These are phyloP conservation scores for Teunomyces atbi DNA, from an alignment of 805 yeast genomes.

Conservation along the genomic window DNA sequence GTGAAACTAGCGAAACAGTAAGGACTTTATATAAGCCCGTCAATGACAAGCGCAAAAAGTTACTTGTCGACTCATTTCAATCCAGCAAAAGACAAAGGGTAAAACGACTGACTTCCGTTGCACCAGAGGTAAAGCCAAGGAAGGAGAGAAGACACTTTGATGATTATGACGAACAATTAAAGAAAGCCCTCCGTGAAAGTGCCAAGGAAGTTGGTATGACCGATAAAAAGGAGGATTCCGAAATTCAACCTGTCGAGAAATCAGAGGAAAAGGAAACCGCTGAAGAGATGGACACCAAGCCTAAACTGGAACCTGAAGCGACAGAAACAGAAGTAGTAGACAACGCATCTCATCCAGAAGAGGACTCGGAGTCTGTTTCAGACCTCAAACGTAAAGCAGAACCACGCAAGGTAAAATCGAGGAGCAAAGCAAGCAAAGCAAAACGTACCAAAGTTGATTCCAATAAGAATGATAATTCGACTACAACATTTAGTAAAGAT, in stretches of 20 bases:
- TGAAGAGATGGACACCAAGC: slow-evolving; percentile 6
- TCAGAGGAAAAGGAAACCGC: slow-evolving; percentile 5
- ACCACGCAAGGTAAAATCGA: slow-evolving; percentile 4
- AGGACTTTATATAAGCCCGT: slow-evolving; percentile 42
- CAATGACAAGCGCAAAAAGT: slow-evolving; percentile 40
- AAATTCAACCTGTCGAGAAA: not conserved
- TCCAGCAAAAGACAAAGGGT: slow-evolving; percentile 5
- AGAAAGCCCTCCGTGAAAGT: slow-evolving; percentile 55
- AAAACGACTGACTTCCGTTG: slow-evolving; percentile 7
- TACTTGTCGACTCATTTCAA: slow-evolving; percentile 18
- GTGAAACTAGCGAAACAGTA: slow-evolving; percentile 21
- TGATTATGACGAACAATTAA: slow-evolving; percentile 42
- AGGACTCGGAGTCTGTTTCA: slow-evolving; percentile 1
- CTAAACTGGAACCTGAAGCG: not conserved
- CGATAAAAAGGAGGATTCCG: slow-evolving; percentile 16
- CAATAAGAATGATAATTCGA: not conserved
- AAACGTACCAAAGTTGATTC: slow-evolving; percentile 3
- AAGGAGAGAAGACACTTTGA: slow-evolving; percentile 35
- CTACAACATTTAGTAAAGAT: slow-evolving; percentile 26
- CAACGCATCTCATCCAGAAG: slow-evolving; percentile 6
- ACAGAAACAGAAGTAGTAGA: not conserved
- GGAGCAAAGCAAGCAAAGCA: not conserved
- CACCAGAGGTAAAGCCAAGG: slow-evolving; percentile 17
- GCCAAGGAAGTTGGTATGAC: slow-evolving; percentile 46
- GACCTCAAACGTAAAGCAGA: slow-evolving; percentile 7